Percentiles rank a stretch among this genome's conserved stretches.
phyloP scores from a whole-genome alignment of 192 early-diverging fungal genomes.

The Coemansia sp. region DNA sequence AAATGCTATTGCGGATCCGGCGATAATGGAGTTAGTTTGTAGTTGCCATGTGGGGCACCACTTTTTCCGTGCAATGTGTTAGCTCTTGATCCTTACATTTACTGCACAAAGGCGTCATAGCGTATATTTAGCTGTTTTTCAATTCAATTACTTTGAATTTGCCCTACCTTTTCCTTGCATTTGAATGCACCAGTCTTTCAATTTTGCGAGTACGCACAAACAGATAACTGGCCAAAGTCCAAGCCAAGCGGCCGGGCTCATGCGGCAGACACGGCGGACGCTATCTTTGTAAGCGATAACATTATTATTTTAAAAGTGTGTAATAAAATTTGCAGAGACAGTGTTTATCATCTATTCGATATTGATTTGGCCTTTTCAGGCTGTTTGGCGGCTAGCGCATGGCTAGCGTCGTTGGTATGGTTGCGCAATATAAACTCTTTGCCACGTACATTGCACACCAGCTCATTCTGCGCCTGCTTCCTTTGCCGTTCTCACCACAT shows the following conservation, averaged over 20 bases:
- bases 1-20: no score
- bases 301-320: not conserved
- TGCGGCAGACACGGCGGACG: not conserved
- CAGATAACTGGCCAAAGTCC: not conserved
- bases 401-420: slow-evolving; percentile 79
- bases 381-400: slow-evolving; percentile 59
- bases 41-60: no score
- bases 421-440: slow-evolving; percentile 72
- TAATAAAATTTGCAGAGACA: not conserved
- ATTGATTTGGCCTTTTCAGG: not conserved
- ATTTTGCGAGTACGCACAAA: not conserved
- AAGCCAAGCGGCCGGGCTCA: not conserved
- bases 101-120: no score
- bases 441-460: slow-evolving; percentile 80
- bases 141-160: not conserved
- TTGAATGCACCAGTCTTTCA: not conserved
- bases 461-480: slow-evolving; percentile 52
- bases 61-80: no score
- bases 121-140: no score
- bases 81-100: not conserved
- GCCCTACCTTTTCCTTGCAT: slow-evolving; percentile 1
- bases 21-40: no score
- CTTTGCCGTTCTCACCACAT: slow-evolving; percentile 61
- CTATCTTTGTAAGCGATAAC: not conserved
- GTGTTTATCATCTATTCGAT: not conserved